Base-by-base conservation (phyloP, 257 asterid species). In the Solanum phureja region DNA sequence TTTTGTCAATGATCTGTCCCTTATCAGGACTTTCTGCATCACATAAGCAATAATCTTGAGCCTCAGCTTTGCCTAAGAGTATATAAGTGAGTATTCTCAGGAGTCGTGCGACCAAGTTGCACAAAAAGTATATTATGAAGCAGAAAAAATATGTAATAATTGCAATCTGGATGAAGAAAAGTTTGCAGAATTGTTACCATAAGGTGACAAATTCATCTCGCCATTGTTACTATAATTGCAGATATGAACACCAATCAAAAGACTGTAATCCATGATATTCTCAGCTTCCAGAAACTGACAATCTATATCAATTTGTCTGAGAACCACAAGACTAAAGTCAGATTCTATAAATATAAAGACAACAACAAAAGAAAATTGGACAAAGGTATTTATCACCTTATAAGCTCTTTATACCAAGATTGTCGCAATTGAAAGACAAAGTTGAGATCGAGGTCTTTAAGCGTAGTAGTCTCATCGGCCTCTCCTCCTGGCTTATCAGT, bases 251-350 rank as follows among this genome's bases (percentile, higher is more conserved):
- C 98, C 98, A 37, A 94, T 93, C 87, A 95, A 91, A 87, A 95
- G 98, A 92, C 98, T 95, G 87, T 95, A 95, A 91, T 95, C 98
- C 98, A 95, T 95, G 35, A 95, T 95, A 79, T 94, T 89, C 90
- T 94, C 98, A 3, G 95, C 93, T 92, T 95, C 98, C 93, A 95
- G 90, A 92, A 95, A 95, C 86, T 93, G 95, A 88, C 98, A 95
- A 58, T 95, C 98, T 71, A 90, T 93, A 87, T 93, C 93, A 49
- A 95, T 93, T 93, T 94, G 98, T 68, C 98, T 95, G 93, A 29
- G 46, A 21, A 75, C 31, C 56, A 84, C 14, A 79, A 85, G 18
- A 38, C 42, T 37, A 72, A 76, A 49, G 49, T 73, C 69, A 73
- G 49, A 38, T 82, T 10, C 83, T 34, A 23, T 46, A 23, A 71